phyloP scores from a whole-genome alignment of 2,329 filamentous ascomycete species.

The Claviceps pazoutovae region DNA sequence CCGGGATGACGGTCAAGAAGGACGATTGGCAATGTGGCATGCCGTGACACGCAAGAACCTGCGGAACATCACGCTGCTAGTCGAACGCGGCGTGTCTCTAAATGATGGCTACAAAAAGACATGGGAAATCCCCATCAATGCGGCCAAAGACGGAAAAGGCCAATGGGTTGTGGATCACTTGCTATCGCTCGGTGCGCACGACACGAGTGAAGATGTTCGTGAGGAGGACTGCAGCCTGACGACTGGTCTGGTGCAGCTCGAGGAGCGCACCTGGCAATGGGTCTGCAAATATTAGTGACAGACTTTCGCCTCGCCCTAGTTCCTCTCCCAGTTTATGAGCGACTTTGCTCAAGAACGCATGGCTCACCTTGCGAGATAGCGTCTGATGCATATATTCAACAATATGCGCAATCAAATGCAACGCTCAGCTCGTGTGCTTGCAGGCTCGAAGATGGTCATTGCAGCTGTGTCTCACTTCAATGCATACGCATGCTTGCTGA shows the following conservation, averaged over 20 bases:
- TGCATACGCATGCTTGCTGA: too few species aligned
- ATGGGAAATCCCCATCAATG: neutral
- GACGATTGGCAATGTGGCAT: neutral
- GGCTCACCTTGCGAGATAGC: too few species aligned
- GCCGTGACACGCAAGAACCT: neutral
- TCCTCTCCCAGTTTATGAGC: neutral
- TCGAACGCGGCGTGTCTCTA: neutral
- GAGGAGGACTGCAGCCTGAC: neutral
- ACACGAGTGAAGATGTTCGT: neutral
- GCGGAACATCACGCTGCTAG: neutral
- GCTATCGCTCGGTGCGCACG: neutral
- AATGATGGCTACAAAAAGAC: neutral
- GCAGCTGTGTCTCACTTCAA: too few species aligned
- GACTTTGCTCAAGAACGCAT: too few species aligned
- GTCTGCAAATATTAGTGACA: neutral
- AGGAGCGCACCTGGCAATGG: constrained; percentile 2
- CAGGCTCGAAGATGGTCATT: too few species aligned
- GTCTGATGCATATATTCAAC: too few species aligned
- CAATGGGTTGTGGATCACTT: neutral
- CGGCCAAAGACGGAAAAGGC: neutral
- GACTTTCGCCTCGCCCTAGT: too few species aligned
- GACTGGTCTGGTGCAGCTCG: neutral
- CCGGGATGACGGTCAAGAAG: neutral
- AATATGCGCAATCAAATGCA: too few species aligned
- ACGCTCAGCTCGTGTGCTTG: too few species aligned